Conservation (phyloP, 2,329 filamentous ascomycete species). For the Neonectria punicea region DNA sequence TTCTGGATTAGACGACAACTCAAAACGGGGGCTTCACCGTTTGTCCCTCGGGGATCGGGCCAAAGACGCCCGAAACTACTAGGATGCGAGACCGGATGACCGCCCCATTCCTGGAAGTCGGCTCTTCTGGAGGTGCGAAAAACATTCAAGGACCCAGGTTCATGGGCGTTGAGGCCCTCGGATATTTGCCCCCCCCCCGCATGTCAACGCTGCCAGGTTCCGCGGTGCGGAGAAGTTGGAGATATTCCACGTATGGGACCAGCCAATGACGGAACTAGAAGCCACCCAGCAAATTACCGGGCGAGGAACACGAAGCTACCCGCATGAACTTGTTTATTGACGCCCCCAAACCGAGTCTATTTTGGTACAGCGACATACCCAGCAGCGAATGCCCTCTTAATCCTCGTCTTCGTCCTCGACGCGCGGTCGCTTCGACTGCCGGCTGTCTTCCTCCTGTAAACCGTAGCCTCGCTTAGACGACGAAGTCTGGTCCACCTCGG, state of each 20-base stretch:
- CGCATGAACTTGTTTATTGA: constrained; percentile 31
- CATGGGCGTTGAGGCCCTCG: constrained; percentile 6
- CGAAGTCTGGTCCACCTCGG: constrained; percentile 75
- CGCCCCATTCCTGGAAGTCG: background rate
- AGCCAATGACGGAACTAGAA: constrained; percentile 5
- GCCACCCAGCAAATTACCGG: background rate
- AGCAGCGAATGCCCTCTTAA: constrained; percentile 27
- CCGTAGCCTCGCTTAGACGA: constrained; percentile 80
- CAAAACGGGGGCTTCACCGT: constrained; percentile 25
- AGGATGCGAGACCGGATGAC: constrained; percentile 3
- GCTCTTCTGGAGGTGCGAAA: background rate
- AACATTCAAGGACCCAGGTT: background rate
- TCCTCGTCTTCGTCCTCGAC: constrained; percentile 75
- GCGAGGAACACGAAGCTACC: background rate
- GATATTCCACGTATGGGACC: constrained; percentile 39
- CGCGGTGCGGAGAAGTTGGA: constrained; percentile 24
- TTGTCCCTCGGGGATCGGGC: constrained; percentile 34
- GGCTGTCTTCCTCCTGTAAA: constrained; percentile 72
- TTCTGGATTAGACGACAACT: constrained; percentile 31
- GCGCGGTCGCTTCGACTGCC: constrained; percentile 76
- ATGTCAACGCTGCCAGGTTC: constrained; percentile 19
- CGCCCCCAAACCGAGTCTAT: constrained; percentile 37
- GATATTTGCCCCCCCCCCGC: constrained; percentile 22
- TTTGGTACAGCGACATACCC: constrained; percentile 34
- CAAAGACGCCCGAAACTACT: constrained; percentile 17